A percentile compares a stretch with the other conserved stretches of the same genome.
These are phyloP conservation scores for Baorangia bicolor DNA, from an alignment of 768 basidiomycete genomes.

Conservation along the genomic window DNA sequence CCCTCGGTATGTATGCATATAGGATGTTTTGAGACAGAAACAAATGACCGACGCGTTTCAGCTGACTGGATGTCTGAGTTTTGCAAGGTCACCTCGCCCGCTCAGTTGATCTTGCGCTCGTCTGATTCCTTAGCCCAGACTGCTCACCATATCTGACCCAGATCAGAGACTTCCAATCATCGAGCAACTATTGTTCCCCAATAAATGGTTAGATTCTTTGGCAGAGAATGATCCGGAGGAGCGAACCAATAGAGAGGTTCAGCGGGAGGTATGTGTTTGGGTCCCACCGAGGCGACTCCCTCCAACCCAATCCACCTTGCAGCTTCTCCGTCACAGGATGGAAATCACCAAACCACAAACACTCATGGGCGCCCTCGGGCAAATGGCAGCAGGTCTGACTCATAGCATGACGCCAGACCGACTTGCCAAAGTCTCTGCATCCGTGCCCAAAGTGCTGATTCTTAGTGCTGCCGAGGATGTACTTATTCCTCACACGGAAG, in stretches of 20 bases:
- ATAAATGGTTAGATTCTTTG: constrained; percentile 55
- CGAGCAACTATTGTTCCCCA: constrained; percentile 59
- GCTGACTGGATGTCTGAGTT: constrained; percentile 39
- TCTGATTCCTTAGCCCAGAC: constrained; percentile 31
- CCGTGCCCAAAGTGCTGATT: constrained; percentile 64
- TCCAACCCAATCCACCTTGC: not conserved
- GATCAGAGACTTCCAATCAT: constrained; percentile 48
- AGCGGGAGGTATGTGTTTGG: constrained; percentile 45
- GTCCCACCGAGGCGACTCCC: not conserved
- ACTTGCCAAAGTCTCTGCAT: constrained; percentile 46
- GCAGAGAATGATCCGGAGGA: constrained; percentile 53
- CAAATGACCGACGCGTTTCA: constrained; percentile 16
- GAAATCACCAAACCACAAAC: constrained; percentile 56
- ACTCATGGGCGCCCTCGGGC: constrained; percentile 63
- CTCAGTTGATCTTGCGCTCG: not conserved
- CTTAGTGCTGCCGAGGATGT: constrained; percentile 70
- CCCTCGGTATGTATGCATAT: constrained; percentile 50
- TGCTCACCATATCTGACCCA: constrained; percentile 38
- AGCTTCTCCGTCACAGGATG: constrained; percentile 50
- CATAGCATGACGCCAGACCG: constrained; percentile 55
- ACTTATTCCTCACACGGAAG: constrained; percentile 53
- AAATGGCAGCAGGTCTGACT: constrained; percentile 66
- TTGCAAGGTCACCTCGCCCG: constrained; percentile 33
- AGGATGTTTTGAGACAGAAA: not conserved
- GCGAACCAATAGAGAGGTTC: constrained; percentile 63